Evolutionary conservation across 768 basidiomycete species (phyloP).

Genomic region (Phaeolepiota aurea): DNA sequence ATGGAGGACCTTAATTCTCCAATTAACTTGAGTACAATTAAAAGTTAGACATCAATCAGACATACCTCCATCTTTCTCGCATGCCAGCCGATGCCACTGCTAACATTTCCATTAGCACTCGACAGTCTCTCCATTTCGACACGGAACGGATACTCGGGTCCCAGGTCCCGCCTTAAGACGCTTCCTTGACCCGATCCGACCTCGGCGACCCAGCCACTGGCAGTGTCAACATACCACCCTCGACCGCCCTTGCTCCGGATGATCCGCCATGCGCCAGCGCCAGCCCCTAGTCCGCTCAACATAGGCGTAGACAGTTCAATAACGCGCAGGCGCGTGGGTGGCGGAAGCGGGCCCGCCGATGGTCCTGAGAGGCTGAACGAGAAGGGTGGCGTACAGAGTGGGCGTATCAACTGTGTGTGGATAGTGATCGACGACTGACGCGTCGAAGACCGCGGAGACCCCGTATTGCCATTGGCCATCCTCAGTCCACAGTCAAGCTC

Average conservation of each 20-base stretch:
- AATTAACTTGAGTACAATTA: no score
- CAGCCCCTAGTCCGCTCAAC: slow-evolving; percentile 65
- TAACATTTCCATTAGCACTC: slow-evolving; percentile 82
- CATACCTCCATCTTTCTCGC: slow-evolving; percentile 93
- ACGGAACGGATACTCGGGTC: slow-evolving; percentile 57
- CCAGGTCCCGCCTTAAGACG: slow-evolving; percentile 51
- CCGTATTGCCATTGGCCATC: slow-evolving; percentile 23
- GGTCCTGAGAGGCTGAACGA: slow-evolving; percentile 41
- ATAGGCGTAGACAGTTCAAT: slow-evolving; percentile 75
- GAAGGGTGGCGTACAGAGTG: slow-evolving; percentile 74
- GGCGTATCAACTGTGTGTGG: slow-evolving; percentile 71
- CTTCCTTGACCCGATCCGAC: slow-evolving; percentile 26
- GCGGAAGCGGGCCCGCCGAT: slow-evolving; percentile 22
- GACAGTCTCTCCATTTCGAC: slow-evolving; percentile 65
- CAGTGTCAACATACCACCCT: slow-evolving; percentile 92
- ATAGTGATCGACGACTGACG: slow-evolving; percentile 70
- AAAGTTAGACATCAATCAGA: no score
- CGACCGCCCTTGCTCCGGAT: slow-evolving; percentile 89
- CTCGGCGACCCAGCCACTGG: slow-evolving; percentile 70
- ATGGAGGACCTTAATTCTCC: slow-evolving; percentile 67
- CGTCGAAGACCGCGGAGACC: slow-evolving; percentile 22
- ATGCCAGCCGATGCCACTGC: slow-evolving; percentile 90
- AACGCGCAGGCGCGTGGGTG: slow-evolving; percentile 74
- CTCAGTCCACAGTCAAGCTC: slow-evolving; percentile 57
- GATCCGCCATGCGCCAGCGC: slow-evolving; percentile 81